Evolutionary conservation across 2,329 filamentous ascomycete species (phyloP), one percentile per base, ranked within the genome.

Genomic region (Diaporthe citrichinensis): DNA sequence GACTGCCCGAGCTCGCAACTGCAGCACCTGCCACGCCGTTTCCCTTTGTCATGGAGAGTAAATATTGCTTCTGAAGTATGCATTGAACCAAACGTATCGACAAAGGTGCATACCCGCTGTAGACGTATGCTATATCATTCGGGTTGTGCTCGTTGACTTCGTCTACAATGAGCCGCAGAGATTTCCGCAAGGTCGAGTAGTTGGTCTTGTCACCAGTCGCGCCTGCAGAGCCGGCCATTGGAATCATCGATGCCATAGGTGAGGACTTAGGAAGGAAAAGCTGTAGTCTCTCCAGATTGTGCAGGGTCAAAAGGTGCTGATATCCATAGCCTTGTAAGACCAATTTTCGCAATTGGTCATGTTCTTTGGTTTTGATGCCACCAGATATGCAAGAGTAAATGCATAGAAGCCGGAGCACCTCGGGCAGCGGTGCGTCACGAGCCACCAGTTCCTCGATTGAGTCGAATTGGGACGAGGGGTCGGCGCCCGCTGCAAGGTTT

Each of bases 71-170:
- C 83, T 98, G 96, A 65, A 99, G 86, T 68, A 98, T 91, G 82
- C 95, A 97, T 84, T 99, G 97, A 8, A 99, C 93, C 6, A 99
- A 90, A 23, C 97, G 93, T 72, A 98, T 91, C 59, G 95, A 98
- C 17, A 99, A 89, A 0, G 97, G 97, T 6, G 97, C 97, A 82
- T 98, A 99, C 71, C 97, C 97, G 78, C 95, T 98, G 85, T 98
- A 99, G 15, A 98, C 96, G 81, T 99, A 99, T n/a, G 96, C 94
- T 77, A 98, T 93, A 80, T 99, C 97, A 80, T 97, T 94, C 3
- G 97, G 97, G 62, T 97, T 94, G 76, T 97, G 93, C 84, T 99
- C 97, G 81, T 98, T 96, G 53, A 99, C 96, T 82, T 98, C 97
- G 82, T 99, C 97, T 74, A 98, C 94, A 82, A 98, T 98, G 23